Evolutionary conservation across 345 rosid species (phyloP), one percentile per base, ranked within the genome.

Genomic region (Hibiscus trionum): DNA sequence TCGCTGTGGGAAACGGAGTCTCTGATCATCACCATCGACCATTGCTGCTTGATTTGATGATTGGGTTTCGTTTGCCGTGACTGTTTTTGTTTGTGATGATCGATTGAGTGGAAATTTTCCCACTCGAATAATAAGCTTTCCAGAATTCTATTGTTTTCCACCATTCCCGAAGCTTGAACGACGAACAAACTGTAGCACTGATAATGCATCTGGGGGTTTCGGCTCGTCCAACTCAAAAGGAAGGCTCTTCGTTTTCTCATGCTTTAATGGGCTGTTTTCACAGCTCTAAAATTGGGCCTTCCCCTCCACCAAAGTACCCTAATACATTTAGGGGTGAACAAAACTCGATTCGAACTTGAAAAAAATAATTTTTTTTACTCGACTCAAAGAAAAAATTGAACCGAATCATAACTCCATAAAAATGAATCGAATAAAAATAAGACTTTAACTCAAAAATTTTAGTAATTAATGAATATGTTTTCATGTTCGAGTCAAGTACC

Each of bases 11-110:
- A 46, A 63, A 77, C 52, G 3, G 82, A 83, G 16, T 80, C 84
- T 81, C 80, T 82, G 73, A 87, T 79, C 42, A 79, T 73, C 16
- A 85, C 81, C 80, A 87, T 62, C 27, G 90, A 82, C 4, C 52
- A 74, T 69, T 7, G 72, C 11, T 68, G 71, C 59, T 68, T 68
- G n/a, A 68, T 68, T 68, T 50, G 60, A 50, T 17, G 59, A 68
- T 27, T 27, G 71, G 39, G 58, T 16, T 26, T 47, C 11, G 19
- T 2, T 67, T 6, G 9, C 42, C 1, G 42, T 37, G 9, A 6
- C 42, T 46, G 56, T 24, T 66, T 66, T 63, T 63, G 29, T 19
- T 63, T 64, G n/a, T 5, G 69, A 1, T 47, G 24, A 26, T 47
- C 14, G 71, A 15, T 50, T 24, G 71, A 68, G 31, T 50, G 59